Percentiles rank a stretch among this genome's conserved stretches.
phyloP scores from a whole-genome alignment of 2,329 filamentous ascomycete genomes.

The Paecilomyces niveus region DNA sequence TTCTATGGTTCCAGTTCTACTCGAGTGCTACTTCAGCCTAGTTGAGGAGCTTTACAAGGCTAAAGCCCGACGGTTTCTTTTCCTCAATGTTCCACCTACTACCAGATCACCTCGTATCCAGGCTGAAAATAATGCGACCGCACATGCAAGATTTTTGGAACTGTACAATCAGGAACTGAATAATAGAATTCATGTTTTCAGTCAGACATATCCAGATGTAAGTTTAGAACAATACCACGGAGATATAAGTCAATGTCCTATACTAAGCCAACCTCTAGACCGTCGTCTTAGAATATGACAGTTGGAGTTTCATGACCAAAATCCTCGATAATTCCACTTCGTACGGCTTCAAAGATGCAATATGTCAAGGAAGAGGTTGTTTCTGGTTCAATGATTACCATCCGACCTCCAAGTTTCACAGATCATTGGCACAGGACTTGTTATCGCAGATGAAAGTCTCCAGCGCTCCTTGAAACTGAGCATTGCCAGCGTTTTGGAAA shows the following conservation, averaged over 20 bases:
- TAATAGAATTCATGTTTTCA: not conserved
- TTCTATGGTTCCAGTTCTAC: conserved; percentile 28
- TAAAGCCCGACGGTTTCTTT: conserved; percentile 52
- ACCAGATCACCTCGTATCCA: conserved; percentile 18
- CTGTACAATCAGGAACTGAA: not conserved
- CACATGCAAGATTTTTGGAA: not conserved
- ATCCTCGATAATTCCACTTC: conserved; percentile 6
- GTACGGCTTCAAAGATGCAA: conserved; percentile 7
- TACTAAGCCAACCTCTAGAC: conserved; percentile 1
- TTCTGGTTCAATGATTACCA: conserved; percentile 10
- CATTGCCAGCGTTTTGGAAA: no score
- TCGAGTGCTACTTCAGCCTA: conserved; percentile 39
- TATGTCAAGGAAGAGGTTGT: conserved; percentile 6
- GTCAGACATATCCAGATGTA: not conserved
- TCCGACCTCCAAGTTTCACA: conserved; percentile 7
- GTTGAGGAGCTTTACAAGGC: conserved; percentile 43
- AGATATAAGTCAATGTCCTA: not conserved
- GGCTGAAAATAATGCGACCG: not conserved
- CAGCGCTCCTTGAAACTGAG: not conserved
- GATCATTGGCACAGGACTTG: conserved; percentile 4
- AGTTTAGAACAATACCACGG: not conserved
- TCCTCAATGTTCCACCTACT: conserved; percentile 52
- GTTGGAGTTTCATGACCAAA: conserved; percentile 7
- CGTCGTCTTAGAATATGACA: conserved; percentile 6
- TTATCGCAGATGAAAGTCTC: not conserved